A percentile compares a stretch with the other conserved stretches of the same genome.
These are phyloP conservation scores for Albizia julibrissin DNA, from an alignment of 306 rosid genomes.

Conservation along the genomic window DNA sequence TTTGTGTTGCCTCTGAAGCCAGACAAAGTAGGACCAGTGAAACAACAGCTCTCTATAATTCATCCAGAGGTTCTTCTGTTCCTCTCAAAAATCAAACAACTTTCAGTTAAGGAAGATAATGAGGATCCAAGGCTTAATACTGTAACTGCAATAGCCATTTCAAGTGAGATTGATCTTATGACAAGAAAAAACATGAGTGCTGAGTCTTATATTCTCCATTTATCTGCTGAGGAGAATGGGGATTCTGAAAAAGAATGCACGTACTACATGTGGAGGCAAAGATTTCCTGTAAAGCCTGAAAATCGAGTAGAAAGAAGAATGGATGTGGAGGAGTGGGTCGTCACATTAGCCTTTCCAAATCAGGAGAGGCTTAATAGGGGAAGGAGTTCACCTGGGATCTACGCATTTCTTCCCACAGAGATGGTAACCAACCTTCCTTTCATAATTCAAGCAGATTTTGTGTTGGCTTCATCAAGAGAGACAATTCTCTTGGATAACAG, in stretches of 20 bases:
- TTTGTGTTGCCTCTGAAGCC: constrained; percentile 67
- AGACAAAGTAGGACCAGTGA: constrained; percentile 65
- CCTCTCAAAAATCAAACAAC: constrained; percentile 65
- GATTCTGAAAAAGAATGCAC: constrained; percentile 42
- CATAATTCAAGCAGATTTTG: constrained; percentile 78
- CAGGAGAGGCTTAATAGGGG: constrained; percentile 55
- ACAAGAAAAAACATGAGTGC: constrained; percentile 66
- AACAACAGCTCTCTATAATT: constrained; percentile 63
- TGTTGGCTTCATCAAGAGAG: constrained; percentile 75
- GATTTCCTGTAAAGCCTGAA: constrained; percentile 55
- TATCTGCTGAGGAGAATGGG: constrained; percentile 44
- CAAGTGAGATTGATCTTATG: constrained; percentile 46
- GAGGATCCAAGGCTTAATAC: constrained; percentile 44
- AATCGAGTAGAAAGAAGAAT: constrained; percentile 54
- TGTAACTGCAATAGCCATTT: constrained; percentile 53
- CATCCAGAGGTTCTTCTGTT: constrained; percentile 74
- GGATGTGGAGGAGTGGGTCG: constrained; percentile 60
- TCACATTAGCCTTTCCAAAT: constrained; percentile 68
- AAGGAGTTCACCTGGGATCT: constrained; percentile 55
- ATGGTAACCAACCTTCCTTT: constrained; percentile 76
- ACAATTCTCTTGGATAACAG: constrained; percentile 61
- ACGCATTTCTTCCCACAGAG: constrained; percentile 78
- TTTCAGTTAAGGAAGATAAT: constrained; percentile 60
- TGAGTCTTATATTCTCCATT: constrained; percentile 65
- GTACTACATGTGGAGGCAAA: constrained; percentile 74